phyloP scores from a whole-genome alignment of 1,284 basidiomycete genomes.

The Cryptococcus sp. region DNA sequence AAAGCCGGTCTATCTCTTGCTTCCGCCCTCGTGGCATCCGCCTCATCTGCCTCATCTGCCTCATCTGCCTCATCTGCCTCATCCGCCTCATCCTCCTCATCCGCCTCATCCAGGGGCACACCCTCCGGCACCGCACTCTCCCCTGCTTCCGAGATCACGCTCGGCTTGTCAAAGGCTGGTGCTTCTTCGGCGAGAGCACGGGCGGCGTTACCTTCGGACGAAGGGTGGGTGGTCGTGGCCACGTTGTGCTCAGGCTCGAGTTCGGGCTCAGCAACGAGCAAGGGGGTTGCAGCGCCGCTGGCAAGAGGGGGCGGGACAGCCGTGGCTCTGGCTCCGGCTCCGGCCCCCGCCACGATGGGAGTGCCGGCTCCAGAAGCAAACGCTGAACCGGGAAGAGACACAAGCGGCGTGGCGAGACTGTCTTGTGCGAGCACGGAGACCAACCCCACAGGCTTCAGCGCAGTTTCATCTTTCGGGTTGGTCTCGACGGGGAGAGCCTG shows the following conservation, averaged over 20 bases:
- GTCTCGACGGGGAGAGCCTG: neutral
- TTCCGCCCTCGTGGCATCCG: neutral
- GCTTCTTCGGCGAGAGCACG: neutral
- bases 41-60: neutral
- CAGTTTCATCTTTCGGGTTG: conserved; percentile 1
- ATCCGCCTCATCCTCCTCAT: conserved; percentile 2
- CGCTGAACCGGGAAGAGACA: neutral
- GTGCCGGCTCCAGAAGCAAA: no score
- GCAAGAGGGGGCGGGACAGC: neutral
- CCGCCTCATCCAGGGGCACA: neutral
- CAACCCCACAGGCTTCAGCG: neutral
- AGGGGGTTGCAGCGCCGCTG: neutral
- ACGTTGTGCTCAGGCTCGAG: neutral
- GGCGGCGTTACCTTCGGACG: conserved; percentile 4
- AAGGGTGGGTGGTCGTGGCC: neutral
- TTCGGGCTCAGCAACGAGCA: no score
- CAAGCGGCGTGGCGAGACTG: neutral
- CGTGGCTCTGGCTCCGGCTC: no score
- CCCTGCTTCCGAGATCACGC: conserved; percentile 9
- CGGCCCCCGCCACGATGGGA: no score
- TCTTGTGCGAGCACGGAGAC: neutral
- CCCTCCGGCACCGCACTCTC: neutral
- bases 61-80: neutral
- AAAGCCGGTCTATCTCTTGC: neutral
- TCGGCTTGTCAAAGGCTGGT: neutral